Base-by-base conservation (phyloP, 139 green algal genomes). In the Coelastrella sp. region DNA sequence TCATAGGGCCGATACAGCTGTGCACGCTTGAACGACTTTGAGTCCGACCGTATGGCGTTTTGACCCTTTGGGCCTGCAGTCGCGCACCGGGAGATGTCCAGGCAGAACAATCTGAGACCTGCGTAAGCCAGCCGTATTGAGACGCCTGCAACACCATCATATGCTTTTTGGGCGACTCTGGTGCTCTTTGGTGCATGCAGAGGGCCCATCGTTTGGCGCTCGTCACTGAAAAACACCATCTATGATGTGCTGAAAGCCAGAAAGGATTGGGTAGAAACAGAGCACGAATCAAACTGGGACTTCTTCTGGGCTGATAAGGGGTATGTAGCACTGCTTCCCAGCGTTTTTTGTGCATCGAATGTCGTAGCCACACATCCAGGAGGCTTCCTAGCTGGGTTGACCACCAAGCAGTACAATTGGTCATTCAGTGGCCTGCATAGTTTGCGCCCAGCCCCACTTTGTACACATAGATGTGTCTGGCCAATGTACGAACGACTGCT, bases 301-400 rank as follows among this genome's bases (percentile, higher is more conserved):
- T 95, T 96, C 87, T 94, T 95, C 83, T 96, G 94, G 94, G 94
- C 94, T 13, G 94, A 96, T 78, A 95, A 95, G 73, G 92, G 92
- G 94, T 94, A 82, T 74, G 88, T 17, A 61, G 57, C 47, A 59
- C 20, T 0, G 2, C n/a, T 4, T 11, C 20, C 5, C 7, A 19
- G 32, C 32, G 32, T 47, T 47, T 1, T 47, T 47, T 47, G 32
- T 47, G 32, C 32, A 47, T 47, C 32, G 32, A 2, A 47, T 47
- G 32, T 47, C 32, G 32, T 47, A 47, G 32, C 32, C 32, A 47
- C 32, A 47, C 32, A 47, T 47, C 32, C 32, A 47, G 32, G 32
- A 47, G 32, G 32, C 32, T 47, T 47, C 32, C 32, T 47, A 47
- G 32, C 32, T 47, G 32, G 32, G 32, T 47, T 47, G 32, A 47